Conservation (phyloP, 768 basidiomycete genomes). For the Macrocybe gigantea region DNA sequence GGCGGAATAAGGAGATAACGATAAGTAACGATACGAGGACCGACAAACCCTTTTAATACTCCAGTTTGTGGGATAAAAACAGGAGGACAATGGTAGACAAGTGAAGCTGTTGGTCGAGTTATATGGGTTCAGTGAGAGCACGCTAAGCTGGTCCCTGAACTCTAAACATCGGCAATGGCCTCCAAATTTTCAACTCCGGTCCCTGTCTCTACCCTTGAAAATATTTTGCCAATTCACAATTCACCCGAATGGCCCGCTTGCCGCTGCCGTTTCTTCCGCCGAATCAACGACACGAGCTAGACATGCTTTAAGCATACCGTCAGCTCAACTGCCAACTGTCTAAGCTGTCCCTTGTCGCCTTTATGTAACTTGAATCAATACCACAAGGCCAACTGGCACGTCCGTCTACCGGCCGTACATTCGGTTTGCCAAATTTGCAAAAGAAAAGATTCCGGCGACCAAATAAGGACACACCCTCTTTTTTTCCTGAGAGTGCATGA, state of each 20-base stretch:
- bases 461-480: too few species aligned
- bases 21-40: neutral
- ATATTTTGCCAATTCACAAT: slow-evolving; percentile 18
- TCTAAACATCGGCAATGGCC: slow-evolving; percentile 42
- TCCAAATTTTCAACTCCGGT: slow-evolving; percentile 48
- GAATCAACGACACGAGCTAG: neutral
- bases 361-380: too few species aligned
- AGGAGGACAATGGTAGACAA: slow-evolving; percentile 27
- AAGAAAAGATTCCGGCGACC: too few species aligned
- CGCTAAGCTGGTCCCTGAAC: slow-evolving; percentile 41
- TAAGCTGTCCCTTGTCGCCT: neutral
- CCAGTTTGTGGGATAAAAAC: slow-evolving; percentile 29
- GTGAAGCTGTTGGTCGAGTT: slow-evolving; percentile 27
- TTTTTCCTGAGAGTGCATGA: too few species aligned
- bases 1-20: slow-evolving; percentile 10
- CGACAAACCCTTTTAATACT: slow-evolving; percentile 46
- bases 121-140: slow-evolving; percentile 38
- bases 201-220: slow-evolving; percentile 25
- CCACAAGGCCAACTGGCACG: too few species aligned
- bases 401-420: too few species aligned
- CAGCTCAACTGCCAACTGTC: neutral
- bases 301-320: slow-evolving; percentile 1
- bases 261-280: neutral
- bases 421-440: too few species aligned
- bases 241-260: slow-evolving; percentile 2